phyloP scores from a whole-genome alignment of 2,329 filamentous ascomycete genomes.

The Achaetomium macrosporum region DNA sequence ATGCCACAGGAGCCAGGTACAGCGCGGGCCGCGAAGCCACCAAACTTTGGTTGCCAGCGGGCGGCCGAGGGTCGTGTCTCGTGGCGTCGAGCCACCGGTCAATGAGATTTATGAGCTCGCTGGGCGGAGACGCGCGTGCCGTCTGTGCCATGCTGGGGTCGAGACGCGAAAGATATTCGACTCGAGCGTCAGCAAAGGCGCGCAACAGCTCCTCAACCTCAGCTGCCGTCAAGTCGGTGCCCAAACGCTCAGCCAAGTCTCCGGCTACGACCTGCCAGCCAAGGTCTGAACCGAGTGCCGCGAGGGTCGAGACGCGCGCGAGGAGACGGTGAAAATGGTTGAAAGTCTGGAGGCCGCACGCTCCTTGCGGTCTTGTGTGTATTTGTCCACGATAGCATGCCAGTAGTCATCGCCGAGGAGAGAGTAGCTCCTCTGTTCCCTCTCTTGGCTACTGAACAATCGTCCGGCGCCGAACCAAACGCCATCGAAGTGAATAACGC shows the following conservation, averaged over 20 bases:
- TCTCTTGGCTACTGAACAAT: not conserved
- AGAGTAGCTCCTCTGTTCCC: not conserved
- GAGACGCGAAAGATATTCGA: not conserved
- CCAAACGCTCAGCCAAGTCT: not conserved
- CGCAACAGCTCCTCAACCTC: not conserved
- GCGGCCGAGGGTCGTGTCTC: not conserved
- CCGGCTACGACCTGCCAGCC: conserved; percentile 2
- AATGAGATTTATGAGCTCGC: not conserved
- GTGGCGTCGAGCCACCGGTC: conserved; percentile 2
- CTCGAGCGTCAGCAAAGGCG: not conserved
- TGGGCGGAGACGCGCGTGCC: not conserved
- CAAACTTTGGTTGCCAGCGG: not conserved
- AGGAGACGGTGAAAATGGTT: not conserved
- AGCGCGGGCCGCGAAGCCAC: not conserved
- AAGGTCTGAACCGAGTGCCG: not conserved
- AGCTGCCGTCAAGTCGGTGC: not conserved
- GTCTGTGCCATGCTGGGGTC: not conserved
- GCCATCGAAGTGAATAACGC: not conserved
- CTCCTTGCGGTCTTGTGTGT: too few species aligned
- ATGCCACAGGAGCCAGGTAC: conserved; percentile 1
- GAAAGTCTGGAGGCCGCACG: not conserved
- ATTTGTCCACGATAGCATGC: not conserved
- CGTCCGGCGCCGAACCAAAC: not conserved
- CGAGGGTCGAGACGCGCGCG: too few species aligned
- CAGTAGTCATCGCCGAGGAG: not conserved